Percentiles rank a stretch among this genome's conserved stretches.
phyloP scores from a whole-genome alignment of 805 yeast species.

The Starmera amethionina region DNA sequence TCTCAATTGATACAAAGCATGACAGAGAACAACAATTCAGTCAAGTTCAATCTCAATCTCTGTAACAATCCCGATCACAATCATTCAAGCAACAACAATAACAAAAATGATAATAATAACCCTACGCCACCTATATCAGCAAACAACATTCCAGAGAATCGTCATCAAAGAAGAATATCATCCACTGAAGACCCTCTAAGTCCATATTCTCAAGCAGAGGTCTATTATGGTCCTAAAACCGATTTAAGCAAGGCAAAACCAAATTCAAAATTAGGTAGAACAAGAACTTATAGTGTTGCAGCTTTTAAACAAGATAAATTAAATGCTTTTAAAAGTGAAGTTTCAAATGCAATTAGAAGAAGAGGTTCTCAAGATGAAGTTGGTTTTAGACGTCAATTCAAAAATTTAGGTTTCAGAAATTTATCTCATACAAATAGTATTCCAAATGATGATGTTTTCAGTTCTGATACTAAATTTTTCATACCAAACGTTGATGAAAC shows the following conservation, averaged over 20 bases:
- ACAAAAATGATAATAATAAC: too few species aligned
- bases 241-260: slow-evolving; percentile 37
- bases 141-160: too few species aligned
- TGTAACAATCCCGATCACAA: too few species aligned
- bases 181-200: slow-evolving; percentile 23
- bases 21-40: too few species aligned
- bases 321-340: slow-evolving; percentile 12
- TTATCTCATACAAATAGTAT: too few species aligned
- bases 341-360: slow-evolving; percentile 25
- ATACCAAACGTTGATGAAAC: slow-evolving; percentile 71
- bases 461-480: slow-evolving; percentile 38
- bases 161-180: slow-evolving; percentile 7
- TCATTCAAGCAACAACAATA: too few species aligned
- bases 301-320: slow-evolving; percentile 16
- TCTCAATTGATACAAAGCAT: too few species aligned
- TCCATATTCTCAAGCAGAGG: slow-evolving; percentile 61
- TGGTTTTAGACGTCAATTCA: slow-evolving; percentile 16
- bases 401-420: too few species aligned
- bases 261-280: slow-evolving; percentile 35
- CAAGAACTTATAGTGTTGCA: slow-evolving; percentile 46
- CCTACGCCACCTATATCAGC: too few species aligned
- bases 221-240: slow-evolving; percentile 56
- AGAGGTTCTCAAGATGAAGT: slow-evolving; percentile 48
- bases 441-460: too few species aligned
- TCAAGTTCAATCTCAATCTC: too few species aligned